phyloP scores from a whole-genome alignment of 2,329 filamentous ascomycete genomes.

The Chaetomiaceae sp. region DNA sequence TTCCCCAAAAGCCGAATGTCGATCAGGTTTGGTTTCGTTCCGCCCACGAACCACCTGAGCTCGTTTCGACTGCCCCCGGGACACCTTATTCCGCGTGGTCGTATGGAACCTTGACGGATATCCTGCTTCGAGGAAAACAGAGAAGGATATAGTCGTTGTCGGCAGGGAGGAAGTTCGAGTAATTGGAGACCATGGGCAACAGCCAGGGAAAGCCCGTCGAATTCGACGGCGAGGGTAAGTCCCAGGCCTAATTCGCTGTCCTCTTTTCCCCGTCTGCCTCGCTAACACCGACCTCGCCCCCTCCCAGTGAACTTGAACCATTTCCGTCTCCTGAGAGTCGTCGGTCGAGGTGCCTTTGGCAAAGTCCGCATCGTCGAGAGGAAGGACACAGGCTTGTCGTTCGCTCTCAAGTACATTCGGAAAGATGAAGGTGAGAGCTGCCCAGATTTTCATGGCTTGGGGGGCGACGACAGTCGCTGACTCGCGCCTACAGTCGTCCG shows the following conservation, averaged over 20 bases:
- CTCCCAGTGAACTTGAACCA: conserved; percentile 87
- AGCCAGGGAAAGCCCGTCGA: conserved; percentile 90
- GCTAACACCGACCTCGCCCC: neutral
- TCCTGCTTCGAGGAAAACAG: neutral
- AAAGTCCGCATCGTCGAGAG: conserved; percentile 98
- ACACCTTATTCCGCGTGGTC: conserved; percentile 2
- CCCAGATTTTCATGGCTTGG: neutral
- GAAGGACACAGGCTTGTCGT: conserved; percentile 89
- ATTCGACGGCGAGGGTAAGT: conserved; percentile 85
- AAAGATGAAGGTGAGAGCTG: conserved; percentile 84
- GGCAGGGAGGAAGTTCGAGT: neutral
- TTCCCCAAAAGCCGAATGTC: conserved; percentile 19
- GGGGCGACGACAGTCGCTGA: conserved; percentile 2
- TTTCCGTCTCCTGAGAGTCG: conserved; percentile 89
- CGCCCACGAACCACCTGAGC: conserved; percentile 12
- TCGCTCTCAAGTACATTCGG: conserved; percentile 95
- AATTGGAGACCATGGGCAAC: conserved; percentile 69
- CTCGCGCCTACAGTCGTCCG: conserved; percentile 67
- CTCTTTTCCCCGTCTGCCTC: neutral
- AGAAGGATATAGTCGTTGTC: neutral
- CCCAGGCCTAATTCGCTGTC: neutral
- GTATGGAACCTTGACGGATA: conserved; percentile 10
- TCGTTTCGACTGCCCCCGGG: conserved; percentile 9
- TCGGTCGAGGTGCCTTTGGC: conserved; percentile 96
- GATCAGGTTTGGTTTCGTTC: conserved; percentile 18